phyloP scores from a whole-genome alignment of 2,329 filamentous ascomycete genomes.

The Aspergillus fructus region DNA sequence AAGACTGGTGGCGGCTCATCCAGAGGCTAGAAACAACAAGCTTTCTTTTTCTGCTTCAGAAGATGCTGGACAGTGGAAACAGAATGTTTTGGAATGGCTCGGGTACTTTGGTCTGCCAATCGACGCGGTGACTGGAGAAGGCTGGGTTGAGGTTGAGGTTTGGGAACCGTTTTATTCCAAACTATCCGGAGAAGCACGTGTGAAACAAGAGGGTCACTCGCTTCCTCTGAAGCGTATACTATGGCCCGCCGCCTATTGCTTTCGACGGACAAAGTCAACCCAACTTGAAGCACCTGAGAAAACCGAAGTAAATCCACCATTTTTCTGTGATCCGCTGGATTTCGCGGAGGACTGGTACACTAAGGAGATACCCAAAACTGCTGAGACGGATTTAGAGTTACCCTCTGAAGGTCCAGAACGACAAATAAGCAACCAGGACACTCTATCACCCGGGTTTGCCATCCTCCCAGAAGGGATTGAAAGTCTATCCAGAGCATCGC shows the following conservation, averaged over 20 bases:
- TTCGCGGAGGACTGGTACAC: conserved; percentile 44
- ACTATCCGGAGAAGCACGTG: conserved; percentile 34
- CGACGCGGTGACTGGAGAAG: conserved; percentile 30
- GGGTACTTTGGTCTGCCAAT: conserved; percentile 35
- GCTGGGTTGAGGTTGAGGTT: conserved; percentile 44
- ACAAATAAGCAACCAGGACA: conserved; percentile 25
- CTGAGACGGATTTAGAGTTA: conserved; percentile 16
- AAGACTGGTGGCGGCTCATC: conserved; percentile 30
- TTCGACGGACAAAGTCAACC: conserved; percentile 32
- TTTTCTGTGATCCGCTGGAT: conserved; percentile 39
- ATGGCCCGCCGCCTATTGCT: conserved; percentile 47
- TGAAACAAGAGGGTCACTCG: conserved; percentile 27
- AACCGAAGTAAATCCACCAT: conserved; percentile 15
- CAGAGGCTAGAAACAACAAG: conserved; percentile 20
- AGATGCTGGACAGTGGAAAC: conserved; percentile 34
- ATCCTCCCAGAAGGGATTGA: conserved; percentile 33
- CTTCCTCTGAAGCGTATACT: conserved; percentile 42
- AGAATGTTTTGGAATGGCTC: conserved; percentile 37
- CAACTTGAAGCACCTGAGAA: conserved; percentile 18
- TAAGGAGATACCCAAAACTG: conserved; percentile 25
- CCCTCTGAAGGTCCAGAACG: conserved; percentile 20
- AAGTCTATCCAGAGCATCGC: conserved; percentile 39
- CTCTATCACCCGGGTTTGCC: conserved; percentile 21
- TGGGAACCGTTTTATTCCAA: conserved; percentile 40
- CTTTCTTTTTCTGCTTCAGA: conserved; percentile 21